Evolutionary conservation across 129 eudicot genomes (phyloP).

Genomic region (Chrysanthemum seticuspe): DNA sequence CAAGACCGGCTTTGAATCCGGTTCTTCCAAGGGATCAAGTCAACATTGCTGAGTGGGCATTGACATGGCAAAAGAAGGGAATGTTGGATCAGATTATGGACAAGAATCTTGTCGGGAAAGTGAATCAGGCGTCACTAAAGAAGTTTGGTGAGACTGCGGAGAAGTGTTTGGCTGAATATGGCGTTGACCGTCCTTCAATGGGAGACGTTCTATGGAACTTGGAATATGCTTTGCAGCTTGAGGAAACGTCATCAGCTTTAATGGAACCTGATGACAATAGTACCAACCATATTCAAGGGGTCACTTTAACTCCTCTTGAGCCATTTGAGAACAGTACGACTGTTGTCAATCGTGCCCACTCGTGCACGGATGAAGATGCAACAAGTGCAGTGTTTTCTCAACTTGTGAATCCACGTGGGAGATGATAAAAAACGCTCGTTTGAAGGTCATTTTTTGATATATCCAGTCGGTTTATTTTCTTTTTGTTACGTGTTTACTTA

Average conservation of each 20-base stretch:
- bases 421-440: slow-evolving; percentile 23
- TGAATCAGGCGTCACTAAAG: slow-evolving; percentile 44
- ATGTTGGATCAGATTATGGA: slow-evolving; percentile 64
- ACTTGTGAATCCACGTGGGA: slow-evolving; percentile 45
- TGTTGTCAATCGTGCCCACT: slow-evolving; percentile 30
- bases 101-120: slow-evolving; percentile 40
- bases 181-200: slow-evolving; percentile 72
- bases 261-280: slow-evolving; percentile 43
- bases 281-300: slow-evolving; percentile 50
- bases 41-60: slow-evolving; percentile 87
- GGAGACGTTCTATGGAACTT: slow-evolving; percentile 82
- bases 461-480: neutral
- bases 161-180: slow-evolving; percentile 79
- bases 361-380: slow-evolving; percentile 35
- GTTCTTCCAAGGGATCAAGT: slow-evolving; percentile 77
- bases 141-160: slow-evolving; percentile 75
- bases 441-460: neutral
- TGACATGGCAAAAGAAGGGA: slow-evolving; percentile 64
- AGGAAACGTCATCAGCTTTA: slow-evolving; percentile 54
- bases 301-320: slow-evolving; percentile 59
- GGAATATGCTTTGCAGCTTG: slow-evolving; percentile 72
- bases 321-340: slow-evolving; percentile 52
- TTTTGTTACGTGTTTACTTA: slow-evolving; percentile 14
- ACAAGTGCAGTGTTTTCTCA: slow-evolving; percentile 50
- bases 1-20: slow-evolving; percentile 73